phyloP scores from a whole-genome alignment of 2,329 filamentous ascomycete genomes.

The Ophiostoma novo-ulmi region DNA sequence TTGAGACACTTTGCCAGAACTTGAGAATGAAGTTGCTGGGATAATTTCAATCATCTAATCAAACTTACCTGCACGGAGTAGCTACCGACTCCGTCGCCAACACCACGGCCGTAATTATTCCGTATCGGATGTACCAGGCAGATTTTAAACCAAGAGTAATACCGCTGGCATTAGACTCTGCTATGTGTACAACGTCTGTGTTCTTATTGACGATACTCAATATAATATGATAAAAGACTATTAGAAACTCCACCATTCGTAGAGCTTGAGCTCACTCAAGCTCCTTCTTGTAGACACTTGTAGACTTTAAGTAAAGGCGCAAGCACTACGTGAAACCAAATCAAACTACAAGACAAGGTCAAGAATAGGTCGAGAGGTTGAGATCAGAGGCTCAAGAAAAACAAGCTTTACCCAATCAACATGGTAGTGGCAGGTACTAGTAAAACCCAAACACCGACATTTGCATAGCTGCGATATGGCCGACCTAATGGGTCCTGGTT shows the following conservation, averaged over 20 bases:
- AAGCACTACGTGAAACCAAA: background rate
- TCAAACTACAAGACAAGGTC: background rate
- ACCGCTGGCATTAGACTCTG: background rate
- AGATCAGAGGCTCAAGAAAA: background rate
- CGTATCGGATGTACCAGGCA: background rate
- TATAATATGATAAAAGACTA: background rate
- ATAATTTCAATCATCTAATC: too few relatives aligned
- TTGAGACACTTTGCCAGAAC: too few relatives aligned
- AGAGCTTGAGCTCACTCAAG: background rate
- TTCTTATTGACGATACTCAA: background rate
- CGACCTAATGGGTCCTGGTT: background rate
- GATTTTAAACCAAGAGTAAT: background rate
- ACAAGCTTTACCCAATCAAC: background rate
- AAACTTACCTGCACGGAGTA: too few relatives aligned
- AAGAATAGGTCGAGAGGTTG: background rate
- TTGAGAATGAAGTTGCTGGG: too few relatives aligned
- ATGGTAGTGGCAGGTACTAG: background rate
- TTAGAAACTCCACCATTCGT: background rate
- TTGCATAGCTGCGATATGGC: background rate
- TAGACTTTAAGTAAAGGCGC: background rate
- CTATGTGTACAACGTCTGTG: background rate
- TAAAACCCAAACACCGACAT: background rate
- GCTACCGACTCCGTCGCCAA: background rate
- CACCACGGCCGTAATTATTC: background rate
- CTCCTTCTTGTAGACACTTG: background rate